These are phyloP conservation scores for Talaromyces amestolkiae DNA, from an alignment of 2,329 filamentous ascomycete genomes.

Conservation along the genomic window DNA sequence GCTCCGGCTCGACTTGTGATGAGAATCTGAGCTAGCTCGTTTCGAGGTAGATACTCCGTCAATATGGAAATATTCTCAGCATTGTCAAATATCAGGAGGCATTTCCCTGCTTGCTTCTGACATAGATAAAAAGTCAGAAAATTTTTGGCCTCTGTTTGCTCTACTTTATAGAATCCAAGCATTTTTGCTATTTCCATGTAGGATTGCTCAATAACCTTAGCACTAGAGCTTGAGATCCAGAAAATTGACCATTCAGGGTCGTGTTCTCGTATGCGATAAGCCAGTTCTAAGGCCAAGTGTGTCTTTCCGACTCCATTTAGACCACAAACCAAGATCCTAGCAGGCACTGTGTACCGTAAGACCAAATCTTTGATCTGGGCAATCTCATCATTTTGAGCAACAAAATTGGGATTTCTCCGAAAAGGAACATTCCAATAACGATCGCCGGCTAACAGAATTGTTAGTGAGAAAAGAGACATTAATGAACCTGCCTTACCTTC, in stretches of 20 bases:
- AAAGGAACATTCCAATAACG: neutral
- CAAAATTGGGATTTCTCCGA: neutral
- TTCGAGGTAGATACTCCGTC: neutral
- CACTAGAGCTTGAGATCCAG: neutral
- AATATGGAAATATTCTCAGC: neutral
- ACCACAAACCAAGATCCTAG: neutral
- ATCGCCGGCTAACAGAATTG: neutral
- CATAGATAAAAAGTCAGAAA: neutral
- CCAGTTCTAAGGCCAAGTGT: neutral
- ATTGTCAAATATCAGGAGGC: neutral
- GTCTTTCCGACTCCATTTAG: neutral
- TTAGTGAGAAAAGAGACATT: neutral
- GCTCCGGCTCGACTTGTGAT: neutral
- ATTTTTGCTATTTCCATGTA: neutral
- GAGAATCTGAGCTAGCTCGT: neutral
- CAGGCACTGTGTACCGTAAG: neutral
- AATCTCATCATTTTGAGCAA: neutral
- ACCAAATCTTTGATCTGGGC: neutral
- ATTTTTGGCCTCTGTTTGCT: neutral
- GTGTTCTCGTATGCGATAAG: neutral
- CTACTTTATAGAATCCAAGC: neutral
- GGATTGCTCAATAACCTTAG: neutral
- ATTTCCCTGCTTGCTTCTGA: neutral
- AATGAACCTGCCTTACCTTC: neutral
- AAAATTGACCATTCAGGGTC: neutral